Conservation (phyloP, 2,329 filamentous ascomycete genomes). For the Alternaria arbusti region DNA sequence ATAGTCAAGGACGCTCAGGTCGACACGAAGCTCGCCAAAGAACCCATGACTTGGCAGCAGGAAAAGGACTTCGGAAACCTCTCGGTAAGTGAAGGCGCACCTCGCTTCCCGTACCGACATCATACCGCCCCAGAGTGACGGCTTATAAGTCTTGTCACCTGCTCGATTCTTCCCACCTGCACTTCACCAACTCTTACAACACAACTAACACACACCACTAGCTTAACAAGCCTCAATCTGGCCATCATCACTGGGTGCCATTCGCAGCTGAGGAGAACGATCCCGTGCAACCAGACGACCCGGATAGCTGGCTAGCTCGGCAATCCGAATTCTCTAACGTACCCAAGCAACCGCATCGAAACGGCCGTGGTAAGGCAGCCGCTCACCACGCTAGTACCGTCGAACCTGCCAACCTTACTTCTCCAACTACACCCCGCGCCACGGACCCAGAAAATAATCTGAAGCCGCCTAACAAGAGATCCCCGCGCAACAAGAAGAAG, state of each 20-base stretch:
- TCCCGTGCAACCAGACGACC: not conserved
- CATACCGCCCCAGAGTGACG: not conserved
- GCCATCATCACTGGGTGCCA: constrained; percentile 5
- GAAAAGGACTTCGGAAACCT: constrained; percentile 11
- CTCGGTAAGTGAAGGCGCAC: constrained; percentile 20
- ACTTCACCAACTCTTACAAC: not conserved
- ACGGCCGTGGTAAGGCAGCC: constrained; percentile 6
- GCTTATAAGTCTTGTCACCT: not conserved
- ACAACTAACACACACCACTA: constrained; percentile 15
- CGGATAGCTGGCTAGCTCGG: constrained; percentile 1
- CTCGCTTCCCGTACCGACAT: not conserved
- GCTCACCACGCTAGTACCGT: not conserved
- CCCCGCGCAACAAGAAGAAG: not conserved
- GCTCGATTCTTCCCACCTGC: not conserved
- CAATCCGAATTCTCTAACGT: constrained; percentile 2
- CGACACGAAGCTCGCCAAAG: not conserved
- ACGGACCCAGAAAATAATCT: not conserved
- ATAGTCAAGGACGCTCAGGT: not conserved
- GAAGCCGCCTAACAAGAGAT: not conserved
- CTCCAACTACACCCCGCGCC: not conserved
- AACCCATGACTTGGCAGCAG: constrained; percentile 30
- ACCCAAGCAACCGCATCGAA: not conserved
- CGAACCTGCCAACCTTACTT: constrained; percentile 1
- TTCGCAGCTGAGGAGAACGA: not conserved
- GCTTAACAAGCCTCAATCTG: not conserved